Conservation (phyloP, 768 basidiomycete genomes). For the Tulasnella sp. region DNA sequence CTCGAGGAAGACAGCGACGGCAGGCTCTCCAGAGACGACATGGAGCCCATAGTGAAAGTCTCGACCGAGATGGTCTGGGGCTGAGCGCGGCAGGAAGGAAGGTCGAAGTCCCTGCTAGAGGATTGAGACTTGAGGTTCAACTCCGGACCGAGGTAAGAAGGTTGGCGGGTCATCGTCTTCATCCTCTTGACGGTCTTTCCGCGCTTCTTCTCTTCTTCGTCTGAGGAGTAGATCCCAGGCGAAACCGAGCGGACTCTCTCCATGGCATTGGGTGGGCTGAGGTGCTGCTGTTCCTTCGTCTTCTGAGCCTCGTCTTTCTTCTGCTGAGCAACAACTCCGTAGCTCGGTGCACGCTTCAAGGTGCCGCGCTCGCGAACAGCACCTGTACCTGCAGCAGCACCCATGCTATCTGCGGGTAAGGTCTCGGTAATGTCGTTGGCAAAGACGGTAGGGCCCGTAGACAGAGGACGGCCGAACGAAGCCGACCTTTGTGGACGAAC, state of each 20-base stretch:
- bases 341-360: conserved; percentile 25
- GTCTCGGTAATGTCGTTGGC: conserved; percentile 1
- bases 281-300: neutral
- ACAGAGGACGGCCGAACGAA: conserved; percentile 16
- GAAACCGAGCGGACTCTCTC: conserved; percentile 6
- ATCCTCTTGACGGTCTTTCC: conserved; percentile 21
- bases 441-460: conserved; percentile 21
- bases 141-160: conserved; percentile 10
- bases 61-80: neutral
- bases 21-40: conserved; percentile 4
- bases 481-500: conserved; percentile 11
- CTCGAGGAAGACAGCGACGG: neutral
- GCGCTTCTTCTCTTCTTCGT: conserved; percentile 26
- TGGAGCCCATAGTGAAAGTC: conserved; percentile 15
- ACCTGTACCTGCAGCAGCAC: conserved; percentile 19
- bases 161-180: conserved; percentile 4
- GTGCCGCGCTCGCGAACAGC: neutral
- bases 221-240: conserved; percentile 22
- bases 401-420: conserved; percentile 2
- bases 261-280: neutral
- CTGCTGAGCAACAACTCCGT: conserved; percentile 23
- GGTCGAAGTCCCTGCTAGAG: neutral
- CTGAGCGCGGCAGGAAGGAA: conserved; percentile 3
- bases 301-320: conserved; percentile 14
- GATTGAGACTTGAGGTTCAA: neutral